Percentiles rank a stretch among this genome's conserved stretches.
These are phyloP conservation scores for Aphanomyces euteiches DNA, from an alignment of 352 stramenopile species.

Conservation along the genomic window DNA sequence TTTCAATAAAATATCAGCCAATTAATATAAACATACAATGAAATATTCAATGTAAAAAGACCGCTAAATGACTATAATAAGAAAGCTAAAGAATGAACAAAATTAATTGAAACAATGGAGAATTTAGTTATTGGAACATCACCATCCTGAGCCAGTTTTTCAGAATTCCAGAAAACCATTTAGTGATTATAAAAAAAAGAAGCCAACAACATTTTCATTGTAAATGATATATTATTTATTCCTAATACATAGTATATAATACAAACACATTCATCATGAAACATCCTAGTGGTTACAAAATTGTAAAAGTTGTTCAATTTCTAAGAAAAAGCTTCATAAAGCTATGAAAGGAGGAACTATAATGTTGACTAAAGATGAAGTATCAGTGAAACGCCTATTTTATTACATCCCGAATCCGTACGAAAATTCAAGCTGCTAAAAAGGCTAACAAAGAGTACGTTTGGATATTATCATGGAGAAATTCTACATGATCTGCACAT, in stretches of 20 bases:
- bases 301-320: not conserved
- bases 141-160: too few relatives aligned
- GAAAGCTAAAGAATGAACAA: not conserved
- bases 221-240: constrained; percentile 3
- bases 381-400: not conserved
- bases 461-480: not conserved
- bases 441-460: not conserved
- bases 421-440: not conserved
- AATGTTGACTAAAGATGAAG: not conserved
- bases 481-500: not conserved
- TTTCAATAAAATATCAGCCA: too few relatives aligned
- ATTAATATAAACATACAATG: not conserved
- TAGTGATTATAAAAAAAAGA: too few relatives aligned
- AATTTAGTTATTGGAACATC: not conserved
- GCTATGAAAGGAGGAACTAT: not conserved
- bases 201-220: not conserved
- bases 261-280: not conserved
- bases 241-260: too few relatives aligned
- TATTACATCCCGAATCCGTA: too few relatives aligned
- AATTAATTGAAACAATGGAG: not conserved
- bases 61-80: not conserved
- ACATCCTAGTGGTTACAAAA: not conserved
- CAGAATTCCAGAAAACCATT: too few relatives aligned
- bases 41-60: not conserved
- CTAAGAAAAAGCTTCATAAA: not conserved